These are phyloP conservation scores for Aureobasidium subglaciale DNA, from an alignment of 2,329 filamentous ascomycete genomes.

Conservation along the genomic window DNA sequence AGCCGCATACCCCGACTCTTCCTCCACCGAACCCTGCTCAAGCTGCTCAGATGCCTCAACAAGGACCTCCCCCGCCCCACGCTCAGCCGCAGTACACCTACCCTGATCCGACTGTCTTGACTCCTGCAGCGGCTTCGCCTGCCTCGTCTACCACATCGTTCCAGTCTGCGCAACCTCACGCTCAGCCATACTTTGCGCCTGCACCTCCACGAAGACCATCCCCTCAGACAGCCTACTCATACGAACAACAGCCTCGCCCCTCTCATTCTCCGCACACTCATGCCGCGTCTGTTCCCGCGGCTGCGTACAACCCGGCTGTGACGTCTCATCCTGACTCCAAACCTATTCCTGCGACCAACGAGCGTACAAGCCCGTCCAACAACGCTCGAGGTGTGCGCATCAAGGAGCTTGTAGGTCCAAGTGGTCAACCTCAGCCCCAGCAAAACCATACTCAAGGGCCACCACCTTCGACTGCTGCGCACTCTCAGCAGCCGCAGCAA, in stretches of 20 bases:
- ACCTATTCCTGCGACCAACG: conserved; percentile 24
- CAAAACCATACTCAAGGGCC: conserved; percentile 7
- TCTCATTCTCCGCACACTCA: conserved; percentile 38
- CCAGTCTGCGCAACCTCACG: conserved; percentile 28
- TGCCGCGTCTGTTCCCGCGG: conserved; percentile 22
- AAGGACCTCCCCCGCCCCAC: conserved; percentile 3
- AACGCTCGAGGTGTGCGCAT: conserved; percentile 24
- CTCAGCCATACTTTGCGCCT: conserved; percentile 34
- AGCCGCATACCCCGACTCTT: conserved; percentile 45
- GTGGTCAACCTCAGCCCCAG: conserved; percentile 17
- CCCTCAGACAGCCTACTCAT: conserved; percentile 36
- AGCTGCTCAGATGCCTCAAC: conserved; percentile 31
- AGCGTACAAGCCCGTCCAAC: conserved; percentile 32
- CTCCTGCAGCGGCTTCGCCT: conserved; percentile 38
- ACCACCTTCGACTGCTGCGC: conserved; percentile 12
- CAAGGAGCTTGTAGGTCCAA: conserved; percentile 26
- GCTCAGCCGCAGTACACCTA: conserved; percentile 32
- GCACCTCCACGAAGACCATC: conserved; percentile 33
- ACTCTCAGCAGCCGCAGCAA: conserved; percentile 14
- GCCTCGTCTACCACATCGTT: conserved; percentile 34
- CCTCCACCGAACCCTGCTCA: conserved; percentile 41
- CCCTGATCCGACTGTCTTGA: conserved; percentile 38
- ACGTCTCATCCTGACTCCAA: conserved; percentile 23
- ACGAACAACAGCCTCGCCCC: conserved; percentile 35
- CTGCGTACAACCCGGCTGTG: background rate